Percentiles rank a stretch among this genome's conserved stretches.
These are phyloP conservation scores for Penicillium malachiteum DNA, from an alignment of 495 filamentous ascomycete species.

Conservation along the genomic window DNA sequence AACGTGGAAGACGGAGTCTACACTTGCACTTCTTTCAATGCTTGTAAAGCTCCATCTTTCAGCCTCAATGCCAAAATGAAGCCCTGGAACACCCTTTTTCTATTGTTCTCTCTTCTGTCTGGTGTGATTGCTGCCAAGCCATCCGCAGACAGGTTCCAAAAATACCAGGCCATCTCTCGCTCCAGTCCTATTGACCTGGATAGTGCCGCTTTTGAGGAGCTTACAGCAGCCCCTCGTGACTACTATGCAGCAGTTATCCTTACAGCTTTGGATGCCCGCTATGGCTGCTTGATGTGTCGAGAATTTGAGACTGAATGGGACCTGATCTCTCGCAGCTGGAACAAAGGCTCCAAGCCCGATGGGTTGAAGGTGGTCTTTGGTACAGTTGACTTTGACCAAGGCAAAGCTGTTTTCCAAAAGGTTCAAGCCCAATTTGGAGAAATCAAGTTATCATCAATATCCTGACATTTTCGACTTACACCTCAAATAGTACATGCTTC, in stretches of 20 bases:
- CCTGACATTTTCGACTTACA: not conserved
- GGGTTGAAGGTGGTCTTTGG: conserved; percentile 75
- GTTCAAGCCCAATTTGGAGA: conserved; percentile 43
- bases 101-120: conserved; percentile 49
- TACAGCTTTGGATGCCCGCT: conserved; percentile 82
- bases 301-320: conserved; percentile 97
- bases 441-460: too few species aligned
- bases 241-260: conserved; percentile 81
- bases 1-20: not conserved
- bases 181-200: conserved; percentile 71
- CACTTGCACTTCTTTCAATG: not conserved
- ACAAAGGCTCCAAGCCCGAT: conserved; percentile 70
- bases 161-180: conserved; percentile 65
- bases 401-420: conserved; percentile 83
- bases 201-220: conserved; percentile 69
- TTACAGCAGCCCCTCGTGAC: conserved; percentile 76
- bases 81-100: conserved; percentile 54
- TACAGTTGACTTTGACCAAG: conserved; percentile 85
- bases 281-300: conserved; percentile 81
- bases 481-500: conserved; percentile 78
- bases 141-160: conserved; percentile 54
- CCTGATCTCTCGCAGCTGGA: conserved; percentile 83
- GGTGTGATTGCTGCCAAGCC: conserved; percentile 33
- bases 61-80: conserved; percentile 46
- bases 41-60: conserved; percentile 2